A percentile compares a stretch with the other conserved stretches of the same genome.
Evolutionary conservation across 148 eudicot genomes (phyloP).

Genomic region (Camellia japonica): DNA sequence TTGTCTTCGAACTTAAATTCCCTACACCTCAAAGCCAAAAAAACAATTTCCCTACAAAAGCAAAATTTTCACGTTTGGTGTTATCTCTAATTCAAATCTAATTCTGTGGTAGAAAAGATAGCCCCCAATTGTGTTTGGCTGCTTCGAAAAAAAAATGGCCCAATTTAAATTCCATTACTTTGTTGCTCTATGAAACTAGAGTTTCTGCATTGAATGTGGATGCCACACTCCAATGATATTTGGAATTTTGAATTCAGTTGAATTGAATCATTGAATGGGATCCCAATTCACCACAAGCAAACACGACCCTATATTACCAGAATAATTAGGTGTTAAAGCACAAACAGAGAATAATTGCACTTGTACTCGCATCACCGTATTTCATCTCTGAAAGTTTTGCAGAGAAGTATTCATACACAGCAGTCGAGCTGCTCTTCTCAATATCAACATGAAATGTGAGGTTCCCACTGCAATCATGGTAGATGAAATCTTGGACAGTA

Average conservation of each 20-base stretch:
- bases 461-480: constrained; percentile 35
- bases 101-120: too few species aligned
- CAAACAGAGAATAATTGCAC: background rate
- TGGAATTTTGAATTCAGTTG: background rate
- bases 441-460: constrained; percentile 54
- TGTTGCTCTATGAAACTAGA: too few species aligned
- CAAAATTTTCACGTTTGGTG: too few species aligned
- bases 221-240: background rate
- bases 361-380: constrained; percentile 35
- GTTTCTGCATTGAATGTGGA: too few species aligned
- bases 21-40: too few species aligned
- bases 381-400: constrained; percentile 29
- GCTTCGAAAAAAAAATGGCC: too few species aligned
- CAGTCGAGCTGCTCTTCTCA: constrained; percentile 71
- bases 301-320: background rate
- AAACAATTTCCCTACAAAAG: too few species aligned
- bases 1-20: too few species aligned
- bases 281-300: background rate
- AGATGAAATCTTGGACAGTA: constrained; percentile 32
- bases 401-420: constrained; percentile 65
- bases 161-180: background rate
- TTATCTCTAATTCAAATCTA: too few species aligned
- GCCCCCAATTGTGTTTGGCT: too few species aligned
- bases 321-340: background rate
- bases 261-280: background rate